phyloP scores from a whole-genome alignment of 345 rosid species.

The Pelargonium nanum region DNA sequence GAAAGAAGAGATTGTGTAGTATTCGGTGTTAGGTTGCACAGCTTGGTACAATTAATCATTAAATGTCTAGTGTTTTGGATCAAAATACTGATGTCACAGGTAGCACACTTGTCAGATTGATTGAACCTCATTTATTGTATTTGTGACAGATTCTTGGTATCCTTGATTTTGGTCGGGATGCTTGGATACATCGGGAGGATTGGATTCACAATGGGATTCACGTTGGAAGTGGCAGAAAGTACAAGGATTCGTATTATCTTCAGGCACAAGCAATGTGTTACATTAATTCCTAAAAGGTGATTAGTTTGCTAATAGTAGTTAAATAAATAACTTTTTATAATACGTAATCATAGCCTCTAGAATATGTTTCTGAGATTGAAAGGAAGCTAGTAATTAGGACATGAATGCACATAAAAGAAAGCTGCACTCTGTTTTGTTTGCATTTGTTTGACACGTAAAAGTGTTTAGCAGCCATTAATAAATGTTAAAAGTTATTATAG shows the following conservation, averaged over 20 bases:
- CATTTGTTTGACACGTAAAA: neutral
- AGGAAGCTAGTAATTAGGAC: neutral
- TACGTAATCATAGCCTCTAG: neutral
- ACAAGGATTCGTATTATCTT: slow-evolving; percentile 77
- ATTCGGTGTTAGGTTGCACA: neutral
- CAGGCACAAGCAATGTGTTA: slow-evolving; percentile 79
- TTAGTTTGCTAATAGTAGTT: neutral
- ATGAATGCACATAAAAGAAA: neutral
- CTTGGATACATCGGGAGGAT: slow-evolving; percentile 76
- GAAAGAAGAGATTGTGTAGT: neutral
- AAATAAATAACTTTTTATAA: too few species aligned
- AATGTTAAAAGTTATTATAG: too few species aligned
- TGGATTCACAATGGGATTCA: slow-evolving; percentile 83
- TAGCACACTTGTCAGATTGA: neutral
- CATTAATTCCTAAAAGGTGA: slow-evolving; percentile 40
- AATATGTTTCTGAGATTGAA: neutral
- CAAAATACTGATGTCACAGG: neutral
- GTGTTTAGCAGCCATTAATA: too few species aligned
- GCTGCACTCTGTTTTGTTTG: neutral
- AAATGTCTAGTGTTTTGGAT: neutral
- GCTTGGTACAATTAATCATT: too few species aligned
- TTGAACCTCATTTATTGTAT: neutral
- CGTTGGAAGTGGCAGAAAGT: slow-evolving; percentile 64
- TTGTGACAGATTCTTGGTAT: slow-evolving; percentile 55
- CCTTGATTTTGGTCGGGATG: slow-evolving; percentile 78